Conservation (phyloP, 805 yeast species). For the Zygoascus biomembranicola region DNA sequence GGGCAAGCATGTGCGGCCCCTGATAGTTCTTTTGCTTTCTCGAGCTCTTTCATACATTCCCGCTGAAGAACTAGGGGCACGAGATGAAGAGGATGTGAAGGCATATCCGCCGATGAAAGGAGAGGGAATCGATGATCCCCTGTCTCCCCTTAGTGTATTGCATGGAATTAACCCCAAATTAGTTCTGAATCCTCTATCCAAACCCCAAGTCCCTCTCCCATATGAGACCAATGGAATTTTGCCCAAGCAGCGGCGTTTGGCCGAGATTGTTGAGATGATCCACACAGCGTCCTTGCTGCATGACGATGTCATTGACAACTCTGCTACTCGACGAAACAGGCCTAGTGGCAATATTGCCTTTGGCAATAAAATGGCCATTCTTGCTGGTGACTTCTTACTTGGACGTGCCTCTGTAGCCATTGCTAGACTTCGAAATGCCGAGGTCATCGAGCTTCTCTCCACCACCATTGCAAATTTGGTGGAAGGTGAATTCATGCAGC, state of each 20-base stretch:
- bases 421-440: conserved; percentile 90
- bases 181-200: conserved; percentile 72
- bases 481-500: conserved; percentile 98
- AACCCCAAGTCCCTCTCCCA: conserved; percentile 68
- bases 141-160: conserved; percentile 74
- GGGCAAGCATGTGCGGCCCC: conserved; percentile 91
- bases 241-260: conserved; percentile 90
- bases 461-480: conserved; percentile 95
- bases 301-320: conserved; percentile 90
- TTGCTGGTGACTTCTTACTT: conserved; percentile 91
- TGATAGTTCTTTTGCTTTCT: conserved; percentile 74
- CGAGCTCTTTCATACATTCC: conserved; percentile 76
- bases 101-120: conserved; percentile 20
- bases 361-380: conserved; percentile 93
- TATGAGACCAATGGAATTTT: conserved; percentile 65
- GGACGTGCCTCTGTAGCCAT: conserved; percentile 96
- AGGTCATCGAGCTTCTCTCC: conserved; percentile 90
- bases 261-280: conserved; percentile 97
- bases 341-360: conserved; percentile 91
- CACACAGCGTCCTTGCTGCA: conserved; percentile 94
- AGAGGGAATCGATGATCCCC: conserved; percentile 32
- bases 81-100: conserved; percentile 33
- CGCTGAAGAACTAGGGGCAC: conserved; percentile 51
- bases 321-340: conserved; percentile 80
- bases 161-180: conserved; percentile 85